Percentiles rank a stretch among this genome's conserved stretches.
These are phyloP conservation scores for Penicillium sp. DNA, from an alignment of 2,329 filamentous ascomycete species.

Conservation along the genomic window DNA sequence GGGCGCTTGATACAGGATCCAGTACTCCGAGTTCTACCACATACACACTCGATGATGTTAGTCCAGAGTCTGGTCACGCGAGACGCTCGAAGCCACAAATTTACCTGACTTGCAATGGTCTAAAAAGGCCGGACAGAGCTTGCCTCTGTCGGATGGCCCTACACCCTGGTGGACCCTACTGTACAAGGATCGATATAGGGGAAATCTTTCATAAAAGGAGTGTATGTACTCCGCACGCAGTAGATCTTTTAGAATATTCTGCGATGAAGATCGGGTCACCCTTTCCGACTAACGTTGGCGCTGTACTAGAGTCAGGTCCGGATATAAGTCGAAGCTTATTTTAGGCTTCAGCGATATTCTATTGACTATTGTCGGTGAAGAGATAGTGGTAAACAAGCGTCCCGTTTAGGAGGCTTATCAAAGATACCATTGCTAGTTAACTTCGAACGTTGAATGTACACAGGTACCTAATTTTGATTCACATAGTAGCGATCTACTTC, in stretches of 20 bases:
- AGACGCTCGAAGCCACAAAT: not conserved
- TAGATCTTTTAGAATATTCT: too few species aligned
- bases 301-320: not conserved
- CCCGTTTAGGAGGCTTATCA: not conserved
- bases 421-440: too few species aligned
- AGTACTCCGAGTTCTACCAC: too few species aligned
- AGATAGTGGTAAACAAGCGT: not conserved
- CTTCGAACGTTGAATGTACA: too few species aligned
- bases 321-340: not conserved
- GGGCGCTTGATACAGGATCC: too few species aligned
- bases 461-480: too few species aligned
- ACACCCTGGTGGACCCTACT: not conserved
- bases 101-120: not conserved
- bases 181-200: not conserved
- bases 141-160: not conserved
- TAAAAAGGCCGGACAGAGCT: not conserved
- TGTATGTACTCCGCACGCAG: too few species aligned
- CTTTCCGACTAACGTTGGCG: not conserved
- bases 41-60: too few species aligned
- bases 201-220: not conserved
- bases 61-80: not conserved
- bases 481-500: too few species aligned
- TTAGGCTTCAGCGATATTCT: not conserved
- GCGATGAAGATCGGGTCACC: too few species aligned
- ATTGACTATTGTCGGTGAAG: not conserved